phyloP scores from a whole-genome alignment of 2,329 filamentous ascomycete species.

The Nothophaeocryptopus gaeumannii region DNA sequence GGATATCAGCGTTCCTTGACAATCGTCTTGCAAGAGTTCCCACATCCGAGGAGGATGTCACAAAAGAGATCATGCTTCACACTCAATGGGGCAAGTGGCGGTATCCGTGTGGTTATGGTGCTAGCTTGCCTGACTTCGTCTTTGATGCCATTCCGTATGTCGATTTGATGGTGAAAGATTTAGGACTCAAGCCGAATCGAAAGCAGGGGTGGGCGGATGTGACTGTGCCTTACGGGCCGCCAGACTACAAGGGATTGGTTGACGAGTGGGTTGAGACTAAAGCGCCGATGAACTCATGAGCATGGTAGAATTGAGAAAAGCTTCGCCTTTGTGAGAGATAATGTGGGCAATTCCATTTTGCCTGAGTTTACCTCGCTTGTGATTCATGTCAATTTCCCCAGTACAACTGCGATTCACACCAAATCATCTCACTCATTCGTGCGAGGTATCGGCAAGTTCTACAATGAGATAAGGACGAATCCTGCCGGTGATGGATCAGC shows the following conservation, averaged over 20 bases:
- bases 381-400: background rate
- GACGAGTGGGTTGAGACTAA: constrained; percentile 48
- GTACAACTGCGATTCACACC: background rate
- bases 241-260: constrained; percentile 56
- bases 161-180: constrained; percentile 64
- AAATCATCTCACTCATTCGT: no score
- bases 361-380: background rate
- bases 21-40: constrained; percentile 43
- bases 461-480: no score
- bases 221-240: constrained; percentile 56
- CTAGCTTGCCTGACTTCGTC: constrained; percentile 64
- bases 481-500: no score
- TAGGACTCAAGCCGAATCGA: constrained; percentile 58
- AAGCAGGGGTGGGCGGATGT: constrained; percentile 55
- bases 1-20: constrained; percentile 62
- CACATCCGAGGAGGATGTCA: constrained; percentile 40
- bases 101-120: constrained; percentile 64
- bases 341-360: background rate
- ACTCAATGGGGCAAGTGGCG: constrained; percentile 68
- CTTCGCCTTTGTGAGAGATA: background rate
- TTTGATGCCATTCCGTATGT: constrained; percentile 75
- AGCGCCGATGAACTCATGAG: constrained; percentile 9
- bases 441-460: no score
- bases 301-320: no score
- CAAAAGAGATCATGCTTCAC: constrained; percentile 53